Percentiles rank a stretch among this genome's conserved stretches.
These are phyloP conservation scores for Lycium ferocissimum DNA, from an alignment of 257 asterid genomes.

Conservation along the genomic window DNA sequence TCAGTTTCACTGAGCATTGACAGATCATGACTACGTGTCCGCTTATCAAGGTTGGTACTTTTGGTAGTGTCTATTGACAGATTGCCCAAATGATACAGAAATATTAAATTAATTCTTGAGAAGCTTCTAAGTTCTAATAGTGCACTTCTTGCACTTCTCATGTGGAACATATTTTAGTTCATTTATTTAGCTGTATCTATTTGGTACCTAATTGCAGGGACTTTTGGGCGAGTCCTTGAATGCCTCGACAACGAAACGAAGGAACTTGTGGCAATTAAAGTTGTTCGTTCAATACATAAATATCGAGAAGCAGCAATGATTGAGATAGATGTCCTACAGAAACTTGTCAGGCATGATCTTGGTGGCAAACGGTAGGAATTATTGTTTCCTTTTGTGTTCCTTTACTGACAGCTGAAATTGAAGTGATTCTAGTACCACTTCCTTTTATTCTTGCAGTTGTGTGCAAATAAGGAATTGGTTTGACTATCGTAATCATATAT, in stretches of 20 bases:
- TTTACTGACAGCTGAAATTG: slow-evolving; percentile 1
- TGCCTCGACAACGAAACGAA: slow-evolving; percentile 83
- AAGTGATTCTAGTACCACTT: slow-evolving; percentile 30
- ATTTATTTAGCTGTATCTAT: not conserved
- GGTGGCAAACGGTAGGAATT: slow-evolving; percentile 67
- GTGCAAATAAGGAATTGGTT: slow-evolving; percentile 85
- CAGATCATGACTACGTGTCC: not conserved
- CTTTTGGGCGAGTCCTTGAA: slow-evolving; percentile 93
- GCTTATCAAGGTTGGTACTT: not conserved
- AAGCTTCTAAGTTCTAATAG: not conserved
- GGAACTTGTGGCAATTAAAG: slow-evolving; percentile 77
- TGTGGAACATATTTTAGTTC: slow-evolving; percentile 6
- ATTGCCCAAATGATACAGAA: not conserved
- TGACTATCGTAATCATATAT: slow-evolving; percentile 84
- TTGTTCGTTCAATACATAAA: slow-evolving; percentile 72
- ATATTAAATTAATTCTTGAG: not conserved
- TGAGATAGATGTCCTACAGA: slow-evolving; percentile 71
- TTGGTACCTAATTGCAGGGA: slow-evolving; percentile 64
- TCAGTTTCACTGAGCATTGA: slow-evolving; percentile 23
- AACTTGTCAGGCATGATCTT: slow-evolving; percentile 61
- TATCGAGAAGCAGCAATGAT: slow-evolving; percentile 89
- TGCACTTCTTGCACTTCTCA: not conserved
- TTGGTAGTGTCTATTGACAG: not conserved
- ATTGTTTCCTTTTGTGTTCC: not conserved
- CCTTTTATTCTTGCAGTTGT: slow-evolving; percentile 56